phyloP scores from a whole-genome alignment of 108 stramenopile species.

The Skeletonema grethae region DNA sequence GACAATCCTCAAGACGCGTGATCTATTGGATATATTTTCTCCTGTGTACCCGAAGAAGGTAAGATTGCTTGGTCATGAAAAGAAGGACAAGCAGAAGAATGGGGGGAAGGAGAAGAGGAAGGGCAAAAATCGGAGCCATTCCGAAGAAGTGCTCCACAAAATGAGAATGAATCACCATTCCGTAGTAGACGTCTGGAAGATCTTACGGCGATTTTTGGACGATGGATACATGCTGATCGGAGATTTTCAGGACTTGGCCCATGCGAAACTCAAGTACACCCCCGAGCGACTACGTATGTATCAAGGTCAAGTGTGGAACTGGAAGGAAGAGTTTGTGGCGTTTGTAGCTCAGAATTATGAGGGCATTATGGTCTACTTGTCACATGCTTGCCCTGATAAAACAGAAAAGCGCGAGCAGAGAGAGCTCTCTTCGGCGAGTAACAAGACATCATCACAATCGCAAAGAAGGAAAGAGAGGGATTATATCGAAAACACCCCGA shows the following conservation, averaged over 20 bases:
- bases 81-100: constrained; percentile 8
- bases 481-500: neutral
- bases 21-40: constrained; percentile 47
- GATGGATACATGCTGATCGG: constrained; percentile 48
- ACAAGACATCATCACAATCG: neutral
- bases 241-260: constrained; percentile 50
- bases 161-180: constrained; percentile 13
- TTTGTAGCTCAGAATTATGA: constrained; percentile 36
- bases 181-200: constrained; percentile 24
- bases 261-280: constrained; percentile 36
- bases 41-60: constrained; percentile 33
- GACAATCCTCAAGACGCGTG: constrained; percentile 41
- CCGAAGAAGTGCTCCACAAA: neutral
- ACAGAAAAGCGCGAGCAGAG: neutral
- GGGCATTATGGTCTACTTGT: constrained; percentile 33
- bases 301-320: constrained; percentile 38
- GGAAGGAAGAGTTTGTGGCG: constrained; percentile 39
- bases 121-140: neutral
- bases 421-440: neutral
- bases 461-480: neutral
- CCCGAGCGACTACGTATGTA: constrained; percentile 16
- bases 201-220: constrained; percentile 28
- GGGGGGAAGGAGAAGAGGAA: neutral
- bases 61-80: constrained; percentile 3
- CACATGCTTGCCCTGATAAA: constrained; percentile 22